phyloP scores from a whole-genome alignment of 768 basidiomycete species.

The Trametes maxima region DNA sequence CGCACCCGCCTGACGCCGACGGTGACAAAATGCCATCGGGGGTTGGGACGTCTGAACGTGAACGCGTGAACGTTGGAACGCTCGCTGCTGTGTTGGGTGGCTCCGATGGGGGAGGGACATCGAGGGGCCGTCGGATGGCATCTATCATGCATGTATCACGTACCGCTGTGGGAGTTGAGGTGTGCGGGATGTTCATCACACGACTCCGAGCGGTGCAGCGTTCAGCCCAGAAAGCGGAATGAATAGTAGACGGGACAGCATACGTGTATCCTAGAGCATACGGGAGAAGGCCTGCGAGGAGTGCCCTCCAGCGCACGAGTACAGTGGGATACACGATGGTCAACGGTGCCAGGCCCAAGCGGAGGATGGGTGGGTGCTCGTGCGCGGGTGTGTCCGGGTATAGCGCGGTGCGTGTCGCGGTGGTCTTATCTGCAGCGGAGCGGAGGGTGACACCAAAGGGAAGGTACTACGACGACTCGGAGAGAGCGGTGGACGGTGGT shows the following conservation, averaged over 20 bases:
- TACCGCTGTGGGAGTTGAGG: too few species aligned
- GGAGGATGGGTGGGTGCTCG: not conserved
- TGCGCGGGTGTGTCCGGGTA: constrained; percentile 6
- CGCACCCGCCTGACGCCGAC: too few species aligned
- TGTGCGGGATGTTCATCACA: not conserved
- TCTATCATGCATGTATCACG: not conserved
- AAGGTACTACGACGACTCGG: not conserved
- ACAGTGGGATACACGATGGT: constrained; percentile 4
- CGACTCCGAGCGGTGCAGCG: too few species aligned
- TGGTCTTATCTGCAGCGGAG: too few species aligned
- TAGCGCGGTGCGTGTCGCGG: constrained; percentile 1
- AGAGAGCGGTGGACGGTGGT: not conserved
- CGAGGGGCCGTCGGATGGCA: not conserved
- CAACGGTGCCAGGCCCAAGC: not conserved
- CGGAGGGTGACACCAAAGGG: too few species aligned
- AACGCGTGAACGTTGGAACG: too few species aligned
- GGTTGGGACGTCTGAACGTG: too few species aligned
- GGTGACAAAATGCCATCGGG: too few species aligned
- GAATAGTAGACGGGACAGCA: constrained; percentile 1
- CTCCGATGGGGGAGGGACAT: not conserved
- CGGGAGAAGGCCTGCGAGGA: not conserved
- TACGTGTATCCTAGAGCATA: constrained; percentile 20
- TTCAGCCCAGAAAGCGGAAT: not conserved
- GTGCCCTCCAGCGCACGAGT: not conserved
- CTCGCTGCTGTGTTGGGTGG: too few species aligned